A percentile compares a stretch with the other conserved stretches of the same genome.
phyloP scores from a whole-genome alignment of 495 filamentous ascomycete species.

The Neurospora sp. region DNA sequence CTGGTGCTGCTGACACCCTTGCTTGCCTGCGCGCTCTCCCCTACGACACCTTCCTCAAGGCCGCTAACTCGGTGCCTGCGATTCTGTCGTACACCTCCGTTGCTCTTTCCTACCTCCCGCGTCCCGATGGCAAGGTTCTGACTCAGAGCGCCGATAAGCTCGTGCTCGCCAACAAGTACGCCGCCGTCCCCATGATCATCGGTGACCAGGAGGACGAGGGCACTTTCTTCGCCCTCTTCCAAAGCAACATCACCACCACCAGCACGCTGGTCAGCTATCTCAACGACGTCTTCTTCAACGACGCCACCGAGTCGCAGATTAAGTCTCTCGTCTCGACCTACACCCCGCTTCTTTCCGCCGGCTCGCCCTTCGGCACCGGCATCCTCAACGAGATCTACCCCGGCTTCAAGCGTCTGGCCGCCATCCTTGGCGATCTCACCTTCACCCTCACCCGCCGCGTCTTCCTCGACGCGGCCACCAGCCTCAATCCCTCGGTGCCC shows the following conservation, averaged over 20 bases:
- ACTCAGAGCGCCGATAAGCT: slow-evolving; percentile 47
- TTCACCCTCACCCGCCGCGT: slow-evolving; percentile 55
- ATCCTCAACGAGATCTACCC: slow-evolving; percentile 56
- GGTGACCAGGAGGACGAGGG: slow-evolving; percentile 53
- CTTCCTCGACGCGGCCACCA: slow-evolving; percentile 36
- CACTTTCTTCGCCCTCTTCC: slow-evolving; percentile 51
- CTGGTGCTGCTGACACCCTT: slow-evolving; percentile 43
- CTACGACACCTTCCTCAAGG: slow-evolving; percentile 52
- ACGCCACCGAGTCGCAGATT: slow-evolving; percentile 36
- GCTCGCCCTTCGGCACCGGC: slow-evolving; percentile 58
- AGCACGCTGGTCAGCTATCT: slow-evolving; percentile 51
- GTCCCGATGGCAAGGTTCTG: slow-evolving; percentile 50
- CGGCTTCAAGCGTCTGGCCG: slow-evolving; percentile 65
- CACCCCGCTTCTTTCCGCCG: slow-evolving; percentile 35
- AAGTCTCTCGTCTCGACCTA: slow-evolving; percentile 47
- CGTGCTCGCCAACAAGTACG: slow-evolving; percentile 39
- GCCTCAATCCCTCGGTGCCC: slow-evolving; percentile 44
- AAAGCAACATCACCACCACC: slow-evolving; percentile 51
- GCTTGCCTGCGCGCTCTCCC: slow-evolving; percentile 50
- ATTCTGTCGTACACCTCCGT: slow-evolving; percentile 54
- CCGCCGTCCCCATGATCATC: slow-evolving; percentile 48
- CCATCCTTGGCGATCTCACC: slow-evolving; percentile 61
- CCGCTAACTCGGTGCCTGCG: slow-evolving; percentile 56
- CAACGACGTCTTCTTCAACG: slow-evolving; percentile 42
- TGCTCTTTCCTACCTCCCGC: slow-evolving; percentile 54